Conservation (phyloP, 352 stramenopile species). For the Phytophthora capsici region DNA sequence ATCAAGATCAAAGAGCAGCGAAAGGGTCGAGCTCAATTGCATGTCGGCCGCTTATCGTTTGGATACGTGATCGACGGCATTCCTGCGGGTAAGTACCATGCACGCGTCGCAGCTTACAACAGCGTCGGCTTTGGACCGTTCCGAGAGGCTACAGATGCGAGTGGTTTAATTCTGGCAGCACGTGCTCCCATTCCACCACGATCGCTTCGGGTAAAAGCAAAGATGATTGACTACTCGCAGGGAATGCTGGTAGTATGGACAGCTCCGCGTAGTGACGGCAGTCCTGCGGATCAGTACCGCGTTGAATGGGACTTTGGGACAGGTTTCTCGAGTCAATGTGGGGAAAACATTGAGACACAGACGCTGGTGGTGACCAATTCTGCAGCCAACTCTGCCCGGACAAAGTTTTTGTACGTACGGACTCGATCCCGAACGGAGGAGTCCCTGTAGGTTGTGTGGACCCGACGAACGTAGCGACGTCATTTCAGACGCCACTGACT, state of each 20-base stretch:
- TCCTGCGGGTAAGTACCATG: slow-evolving; percentile 82
- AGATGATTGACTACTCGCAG: slow-evolving; percentile 40
- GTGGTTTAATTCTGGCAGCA: slow-evolving; percentile 41
- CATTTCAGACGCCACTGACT: slow-evolving; percentile 39
- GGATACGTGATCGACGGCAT: slow-evolving; percentile 87
- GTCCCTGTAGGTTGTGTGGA: slow-evolving; percentile 15
- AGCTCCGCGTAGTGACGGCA: slow-evolving; percentile 83
- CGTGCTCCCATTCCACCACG: slow-evolving; percentile 47
- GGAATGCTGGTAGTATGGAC: slow-evolving; percentile 75
- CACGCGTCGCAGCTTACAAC: slow-evolving; percentile 95
- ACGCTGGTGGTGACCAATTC: slow-evolving; percentile 45
- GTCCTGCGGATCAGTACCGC: slow-evolving; percentile 80
- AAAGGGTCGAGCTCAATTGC: slow-evolving; percentile 63
- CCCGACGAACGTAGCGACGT: too few species aligned
- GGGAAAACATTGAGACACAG: slow-evolving; percentile 76
- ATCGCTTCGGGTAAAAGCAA: slow-evolving; percentile 81
- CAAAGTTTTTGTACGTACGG: slow-evolving; percentile 18
- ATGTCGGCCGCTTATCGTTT: slow-evolving; percentile 80
- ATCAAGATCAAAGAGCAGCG: slow-evolving; percentile 47
- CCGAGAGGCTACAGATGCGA: slow-evolving; percentile 41
- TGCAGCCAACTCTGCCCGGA: neutral
- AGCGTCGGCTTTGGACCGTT: slow-evolving; percentile 91
- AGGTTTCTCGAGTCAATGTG: slow-evolving; percentile 86
- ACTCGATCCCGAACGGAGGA: neutral
- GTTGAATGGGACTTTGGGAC: slow-evolving; percentile 95